A percentile compares a stretch with the other conserved stretches of the same genome.
phyloP scores from a whole-genome alignment of 148 eudicot species.

The Vaccinium myrtillus region DNA sequence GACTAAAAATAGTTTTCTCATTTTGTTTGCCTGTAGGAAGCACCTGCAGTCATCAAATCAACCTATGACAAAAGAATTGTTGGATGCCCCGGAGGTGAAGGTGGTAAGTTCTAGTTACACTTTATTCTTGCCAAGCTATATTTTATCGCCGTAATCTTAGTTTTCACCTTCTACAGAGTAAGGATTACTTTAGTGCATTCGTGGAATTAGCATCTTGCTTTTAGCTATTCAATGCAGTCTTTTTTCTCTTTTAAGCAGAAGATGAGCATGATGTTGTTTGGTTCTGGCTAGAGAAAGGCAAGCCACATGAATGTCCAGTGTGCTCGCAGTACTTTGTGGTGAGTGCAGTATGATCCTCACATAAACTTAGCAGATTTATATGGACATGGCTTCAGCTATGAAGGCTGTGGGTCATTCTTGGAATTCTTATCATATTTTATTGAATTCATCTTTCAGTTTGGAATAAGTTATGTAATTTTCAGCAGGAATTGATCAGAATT shows the following conservation, averaged over 20 bases:
- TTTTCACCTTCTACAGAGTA: not conserved
- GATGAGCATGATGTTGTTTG: constrained; percentile 95
- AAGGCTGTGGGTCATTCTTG: not conserved
- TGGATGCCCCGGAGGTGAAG: constrained; percentile 83
- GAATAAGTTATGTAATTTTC: not conserved
- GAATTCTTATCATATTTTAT: not conserved
- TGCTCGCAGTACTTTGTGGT: constrained; percentile 79
- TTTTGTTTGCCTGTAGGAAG: constrained; percentile 48
- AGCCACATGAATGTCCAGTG: constrained; percentile 83
- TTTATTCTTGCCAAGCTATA: not conserved
- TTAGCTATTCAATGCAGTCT: not conserved
- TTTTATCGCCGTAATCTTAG: not conserved
- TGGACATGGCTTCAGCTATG: not conserved
- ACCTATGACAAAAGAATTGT: constrained; percentile 71
- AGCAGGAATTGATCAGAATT: not conserved
- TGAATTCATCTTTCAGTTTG: not conserved
- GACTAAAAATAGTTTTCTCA: not conserved
- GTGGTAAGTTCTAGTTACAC: constrained; percentile 43
- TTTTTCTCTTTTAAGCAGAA: constrained; percentile 42
- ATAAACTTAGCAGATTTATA: too few relatives aligned
- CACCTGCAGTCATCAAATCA: constrained; percentile 67
- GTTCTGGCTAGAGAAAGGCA: constrained; percentile 89
- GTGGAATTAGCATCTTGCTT: not conserved
- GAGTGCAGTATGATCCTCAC: constrained; percentile 20
- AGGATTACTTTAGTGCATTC: not conserved